Percentiles rank a stretch among this genome's conserved stretches.
Evolutionary conservation across 208 protist species (phyloP).

Genomic region (Leishmania gerbilli): DNA sequence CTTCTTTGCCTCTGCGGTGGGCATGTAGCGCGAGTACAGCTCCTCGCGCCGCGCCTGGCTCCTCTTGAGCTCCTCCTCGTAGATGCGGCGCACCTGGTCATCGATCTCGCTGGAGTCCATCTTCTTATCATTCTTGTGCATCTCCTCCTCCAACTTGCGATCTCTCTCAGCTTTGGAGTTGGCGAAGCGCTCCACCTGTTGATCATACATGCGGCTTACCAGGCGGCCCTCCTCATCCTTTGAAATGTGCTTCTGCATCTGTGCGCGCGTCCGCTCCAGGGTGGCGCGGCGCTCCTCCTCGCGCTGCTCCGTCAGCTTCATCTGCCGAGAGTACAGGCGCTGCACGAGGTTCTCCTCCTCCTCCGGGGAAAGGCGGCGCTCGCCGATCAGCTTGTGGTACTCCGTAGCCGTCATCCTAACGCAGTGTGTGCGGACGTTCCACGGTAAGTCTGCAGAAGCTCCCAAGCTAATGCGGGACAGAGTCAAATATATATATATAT

Average conservation of each 20-base stretch:
- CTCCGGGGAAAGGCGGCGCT: slow-evolving; percentile 46
- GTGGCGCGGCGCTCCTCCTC: slow-evolving; percentile 59
- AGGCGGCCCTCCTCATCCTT: slow-evolving; percentile 62
- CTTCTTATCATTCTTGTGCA: slow-evolving; percentile 69
- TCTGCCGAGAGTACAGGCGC: slow-evolving; percentile 81
- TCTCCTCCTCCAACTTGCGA: slow-evolving; percentile 55
- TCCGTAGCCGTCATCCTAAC: slow-evolving; percentile 23
- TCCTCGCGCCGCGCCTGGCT: slow-evolving; percentile 49
- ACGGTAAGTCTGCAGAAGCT: not conserved
- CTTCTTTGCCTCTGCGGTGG: slow-evolving; percentile 59
- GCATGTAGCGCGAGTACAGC: slow-evolving; percentile 60
- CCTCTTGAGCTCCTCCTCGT: slow-evolving; percentile 69
- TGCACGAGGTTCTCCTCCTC: slow-evolving; percentile 69
- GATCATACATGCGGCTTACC: slow-evolving; percentile 77
- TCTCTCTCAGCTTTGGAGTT: slow-evolving; percentile 58
- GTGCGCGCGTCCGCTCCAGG: slow-evolving; percentile 40
- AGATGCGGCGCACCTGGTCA: slow-evolving; percentile 81
- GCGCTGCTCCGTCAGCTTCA: slow-evolving; percentile 62
- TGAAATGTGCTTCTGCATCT: slow-evolving; percentile 41
- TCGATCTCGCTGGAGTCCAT: slow-evolving; percentile 67
- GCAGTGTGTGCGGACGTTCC: not conserved
- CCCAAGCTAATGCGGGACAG: not conserved
- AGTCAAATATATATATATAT: not conserved
- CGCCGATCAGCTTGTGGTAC: slow-evolving; percentile 22
- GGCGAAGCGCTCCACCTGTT: slow-evolving; percentile 76